Evolutionary conservation across 805 yeast genomes (phyloP), one percentile per base, ranked within the genome.

Genomic region (Metschnikowia lochheadii): DNA sequence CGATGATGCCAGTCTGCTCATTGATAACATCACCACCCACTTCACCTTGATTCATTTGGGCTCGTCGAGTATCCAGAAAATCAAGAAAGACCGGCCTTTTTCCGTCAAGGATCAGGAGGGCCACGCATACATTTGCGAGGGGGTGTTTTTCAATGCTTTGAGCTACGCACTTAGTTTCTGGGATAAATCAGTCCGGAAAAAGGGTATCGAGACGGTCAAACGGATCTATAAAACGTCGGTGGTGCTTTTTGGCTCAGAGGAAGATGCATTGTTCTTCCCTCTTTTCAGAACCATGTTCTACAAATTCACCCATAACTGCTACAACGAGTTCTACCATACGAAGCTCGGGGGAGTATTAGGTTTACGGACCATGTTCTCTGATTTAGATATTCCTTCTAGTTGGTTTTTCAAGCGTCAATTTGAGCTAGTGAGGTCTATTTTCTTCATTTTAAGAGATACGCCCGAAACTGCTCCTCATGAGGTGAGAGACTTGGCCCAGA

Each of bases 281-380:
- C 76, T 90, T 35, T 79, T 90, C 56, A 79, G 94, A 51, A 77
- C 85, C 6, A 73, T 92, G 73, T 83, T 88, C 57, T 84, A 89
- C 46, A 85, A 84, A 48, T 86, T 95, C 60, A 83, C 94, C 40
- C 99, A 95, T 62, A 80, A 89, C 41, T 91, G 98, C 68, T 94
- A 87, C 63, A 95, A 88, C 54, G 96, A 89, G 65, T 85, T 83
- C 34, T 92, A 87, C 68, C 88, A 87, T 64, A 78, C 84, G 33
- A 94, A 94, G 58, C 75, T 88, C 7, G 97, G 97, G 6, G 97
- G 98, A 37, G 84, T 92, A 36, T 62, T 87, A 26, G 98, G 99
- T 20, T 73, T 94, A 44, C 77, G 81, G 56, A 81, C 89, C 1
- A 75, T 92, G 73, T 76, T 89, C 36, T 78, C 79, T 40, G 94